A percentile compares a stretch with the other conserved stretches of the same genome.
These are phyloP conservation scores for Capsella rubella DNA, from an alignment of 441 rosid species.

Conservation along the genomic window DNA sequence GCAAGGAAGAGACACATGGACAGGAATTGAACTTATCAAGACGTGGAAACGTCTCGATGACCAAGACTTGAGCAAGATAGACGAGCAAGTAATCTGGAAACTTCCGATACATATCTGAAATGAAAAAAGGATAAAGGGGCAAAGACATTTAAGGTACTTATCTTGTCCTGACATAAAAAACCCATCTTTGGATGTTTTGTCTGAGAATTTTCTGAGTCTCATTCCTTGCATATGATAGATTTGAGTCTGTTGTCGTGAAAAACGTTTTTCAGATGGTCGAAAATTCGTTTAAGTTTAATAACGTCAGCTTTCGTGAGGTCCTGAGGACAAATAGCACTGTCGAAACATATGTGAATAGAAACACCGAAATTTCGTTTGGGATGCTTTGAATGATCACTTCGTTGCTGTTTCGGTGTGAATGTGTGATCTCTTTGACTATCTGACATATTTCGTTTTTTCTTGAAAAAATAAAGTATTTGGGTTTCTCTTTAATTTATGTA, in stretches of 20 bases:
- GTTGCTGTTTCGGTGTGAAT: conserved; percentile 29
- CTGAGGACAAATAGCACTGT: background rate
- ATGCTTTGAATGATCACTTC: conserved; percentile 8
- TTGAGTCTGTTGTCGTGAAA: conserved; percentile 6
- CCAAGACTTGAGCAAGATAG: conserved; percentile 68
- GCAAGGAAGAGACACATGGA: conserved; percentile 67
- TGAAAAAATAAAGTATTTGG: background rate
- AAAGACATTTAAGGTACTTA: conserved; percentile 11
- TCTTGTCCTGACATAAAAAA: background rate
- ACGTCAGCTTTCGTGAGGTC: background rate
- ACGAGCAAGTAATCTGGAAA: conserved; percentile 76
- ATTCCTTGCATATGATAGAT: conserved; percentile 16
- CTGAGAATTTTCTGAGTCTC: conserved; percentile 15
- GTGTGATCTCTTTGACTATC: conserved; percentile 38
- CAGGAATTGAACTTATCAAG: conserved; percentile 59
- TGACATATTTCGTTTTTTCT: background rate
- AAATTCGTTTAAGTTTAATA: background rate
- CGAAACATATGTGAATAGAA: conserved; percentile 34
- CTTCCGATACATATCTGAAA: conserved; percentile 29
- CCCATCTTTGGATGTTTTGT: conserved; percentile 19
- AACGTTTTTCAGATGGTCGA: conserved; percentile 43
- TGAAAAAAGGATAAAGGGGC: background rate
- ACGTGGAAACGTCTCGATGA: conserved; percentile 92
- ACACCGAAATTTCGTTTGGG: conserved; percentile 15
- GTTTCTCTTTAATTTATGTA: background rate